Evolutionary conservation across 192 early-diverging fungal genomes (phyloP).

Genomic region (Coemansia pectinata): DNA sequence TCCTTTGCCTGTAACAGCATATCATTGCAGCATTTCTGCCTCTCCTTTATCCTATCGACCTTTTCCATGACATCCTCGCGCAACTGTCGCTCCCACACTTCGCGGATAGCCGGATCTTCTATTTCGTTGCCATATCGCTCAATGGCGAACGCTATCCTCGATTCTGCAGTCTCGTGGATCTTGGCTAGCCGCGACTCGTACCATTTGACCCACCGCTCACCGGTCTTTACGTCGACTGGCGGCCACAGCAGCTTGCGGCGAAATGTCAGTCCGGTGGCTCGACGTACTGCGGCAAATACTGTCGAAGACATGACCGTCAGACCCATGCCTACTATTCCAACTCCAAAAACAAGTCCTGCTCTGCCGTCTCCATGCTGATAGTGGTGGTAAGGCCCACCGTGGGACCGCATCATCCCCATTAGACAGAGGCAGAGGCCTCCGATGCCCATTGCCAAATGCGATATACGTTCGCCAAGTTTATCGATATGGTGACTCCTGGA

Average conservation of each 20-base stretch:
- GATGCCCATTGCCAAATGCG: conserved; percentile 12
- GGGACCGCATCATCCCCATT: conserved; percentile 14
- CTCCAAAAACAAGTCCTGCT: conserved; percentile 15
- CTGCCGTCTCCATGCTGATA: not conserved
- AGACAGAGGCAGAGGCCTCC: conserved; percentile 7
- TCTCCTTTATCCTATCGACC: conserved; percentile 18
- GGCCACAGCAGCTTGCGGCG: conserved; percentile 16
- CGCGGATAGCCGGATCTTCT: conserved; percentile 13
- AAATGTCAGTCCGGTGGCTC: conserved; percentile 40
- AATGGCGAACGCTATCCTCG: conserved; percentile 5
- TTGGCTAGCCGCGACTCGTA: conserved; percentile 30
- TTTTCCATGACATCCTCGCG: conserved; percentile 26
- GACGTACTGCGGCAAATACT: conserved; percentile 35
- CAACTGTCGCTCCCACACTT: conserved; percentile 38
- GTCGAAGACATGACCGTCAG: conserved; percentile 15
- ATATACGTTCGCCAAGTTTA: conserved; percentile 26
- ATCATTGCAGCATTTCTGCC: conserved; percentile 8
- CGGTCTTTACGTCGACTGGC: conserved; percentile 10
- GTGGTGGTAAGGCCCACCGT: not conserved
- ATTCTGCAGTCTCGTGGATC: conserved; percentile 23
- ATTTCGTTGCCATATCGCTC: conserved; percentile 12
- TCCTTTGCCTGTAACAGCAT: conserved; percentile 6
- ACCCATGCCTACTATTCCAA: conserved; percentile 3
- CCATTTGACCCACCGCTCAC: conserved; percentile 25
- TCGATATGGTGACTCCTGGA: not conserved